Evolutionary conservation across 345 rosid species (phyloP).

Genomic region (Camelina hispida): DNA sequence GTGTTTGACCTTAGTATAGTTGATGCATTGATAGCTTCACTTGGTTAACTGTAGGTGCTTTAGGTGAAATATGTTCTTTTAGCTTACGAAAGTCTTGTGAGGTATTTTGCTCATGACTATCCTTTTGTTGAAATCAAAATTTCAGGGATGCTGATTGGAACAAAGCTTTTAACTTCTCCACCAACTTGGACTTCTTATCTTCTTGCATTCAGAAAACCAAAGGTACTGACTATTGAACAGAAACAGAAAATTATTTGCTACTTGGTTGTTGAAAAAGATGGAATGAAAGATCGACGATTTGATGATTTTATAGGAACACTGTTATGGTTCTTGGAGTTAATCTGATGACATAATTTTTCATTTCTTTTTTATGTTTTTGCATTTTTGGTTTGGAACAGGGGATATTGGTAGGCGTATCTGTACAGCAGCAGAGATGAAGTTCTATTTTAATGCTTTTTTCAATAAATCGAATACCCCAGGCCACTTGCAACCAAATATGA

Average conservation of each 20-base stretch:
- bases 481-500: conserved; percentile 64
- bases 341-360: not conserved
- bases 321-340: conserved; percentile 16
- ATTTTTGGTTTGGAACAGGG: conserved; percentile 50
- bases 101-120: not conserved
- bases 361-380: not conserved
- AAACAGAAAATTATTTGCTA: not conserved
- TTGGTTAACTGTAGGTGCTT: not conserved
- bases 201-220: conserved; percentile 60
- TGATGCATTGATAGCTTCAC: conserved; percentile 1
- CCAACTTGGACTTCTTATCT: conserved; percentile 72
- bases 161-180: conserved; percentile 77
- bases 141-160: conserved; percentile 91
- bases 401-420: conserved; percentile 59
- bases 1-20: conserved; percentile 11
- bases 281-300: not conserved
- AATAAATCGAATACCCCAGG: conserved; percentile 42
- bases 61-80: conserved; percentile 8
- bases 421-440: conserved; percentile 79
- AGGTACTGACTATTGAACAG: conserved; percentile 49
- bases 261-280: conserved; percentile 2
- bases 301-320: not conserved
- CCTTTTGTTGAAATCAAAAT: conserved; percentile 33
- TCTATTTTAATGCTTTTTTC: conserved; percentile 66
- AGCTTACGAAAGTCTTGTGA: conserved; percentile 20